Percentiles rank a stretch among this genome's conserved stretches.
Evolutionary conservation across 2,329 filamentous ascomycete genomes (phyloP).

Genomic region (Aspergillus aculeatus): DNA sequence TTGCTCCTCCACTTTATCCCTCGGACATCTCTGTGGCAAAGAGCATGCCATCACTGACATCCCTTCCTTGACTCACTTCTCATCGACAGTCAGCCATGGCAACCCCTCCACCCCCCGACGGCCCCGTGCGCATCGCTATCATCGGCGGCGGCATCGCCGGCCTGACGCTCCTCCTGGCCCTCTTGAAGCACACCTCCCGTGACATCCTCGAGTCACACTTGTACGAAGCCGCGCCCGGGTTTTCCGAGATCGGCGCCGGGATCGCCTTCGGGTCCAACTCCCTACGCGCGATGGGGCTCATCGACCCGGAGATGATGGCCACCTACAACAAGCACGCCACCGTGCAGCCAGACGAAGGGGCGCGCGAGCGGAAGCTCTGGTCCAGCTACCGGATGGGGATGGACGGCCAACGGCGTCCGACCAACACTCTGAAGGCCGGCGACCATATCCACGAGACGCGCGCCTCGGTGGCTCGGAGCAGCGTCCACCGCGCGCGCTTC

Average conservation of each 20-base stretch:
- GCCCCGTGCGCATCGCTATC: constrained; percentile 5
- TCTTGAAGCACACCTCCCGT: background rate
- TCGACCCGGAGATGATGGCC: background rate
- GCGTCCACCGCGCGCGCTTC: constrained; percentile 5
- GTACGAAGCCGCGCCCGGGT: background rate
- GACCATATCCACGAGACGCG: constrained; percentile 2
- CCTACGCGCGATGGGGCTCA: background rate
- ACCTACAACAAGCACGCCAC: background rate
- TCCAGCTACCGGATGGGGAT: constrained; percentile 6
- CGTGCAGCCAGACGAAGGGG: constrained; percentile 1
- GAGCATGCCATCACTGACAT: too few relatives aligned
- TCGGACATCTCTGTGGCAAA: too few relatives aligned
- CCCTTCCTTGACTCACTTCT: too few relatives aligned
- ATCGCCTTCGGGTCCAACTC: constrained; percentile 6
- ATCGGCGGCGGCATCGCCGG: constrained; percentile 9
- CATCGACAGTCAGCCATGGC: background rate
- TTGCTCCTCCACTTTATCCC: too few relatives aligned
- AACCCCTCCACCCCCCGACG: background rate
- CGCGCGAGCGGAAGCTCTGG: background rate
- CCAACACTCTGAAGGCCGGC: background rate
- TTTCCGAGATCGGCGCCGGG: constrained; percentile 2
- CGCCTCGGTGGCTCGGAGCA: constrained; percentile 1
- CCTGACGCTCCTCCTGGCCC: background rate
- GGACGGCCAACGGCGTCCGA: background rate
- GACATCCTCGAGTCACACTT: background rate